Evolutionary conservation across 768 basidiomycete species (phyloP).

Genomic region (Calocybe gangraenosa): DNA sequence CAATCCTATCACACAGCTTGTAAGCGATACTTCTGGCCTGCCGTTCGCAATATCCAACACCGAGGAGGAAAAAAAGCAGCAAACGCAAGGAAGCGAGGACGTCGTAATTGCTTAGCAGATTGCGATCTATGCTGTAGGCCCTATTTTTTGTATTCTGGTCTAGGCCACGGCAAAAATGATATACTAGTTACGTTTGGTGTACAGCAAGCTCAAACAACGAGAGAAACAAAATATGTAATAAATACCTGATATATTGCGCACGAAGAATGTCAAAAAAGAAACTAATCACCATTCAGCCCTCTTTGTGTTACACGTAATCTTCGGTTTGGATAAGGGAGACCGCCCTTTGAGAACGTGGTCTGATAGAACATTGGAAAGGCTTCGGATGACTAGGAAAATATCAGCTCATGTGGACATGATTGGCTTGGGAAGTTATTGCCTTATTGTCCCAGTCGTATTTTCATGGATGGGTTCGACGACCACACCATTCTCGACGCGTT

Average conservation of each 20-base stretch:
- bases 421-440: slow-evolving; percentile 28
- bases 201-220: slow-evolving; percentile 19
- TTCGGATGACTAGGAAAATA: slow-evolving; percentile 47
- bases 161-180: slow-evolving; percentile 11
- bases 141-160: slow-evolving; percentile 1
- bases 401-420: slow-evolving; percentile 1
- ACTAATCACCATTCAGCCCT: slow-evolving; percentile 11
- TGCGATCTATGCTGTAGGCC: slow-evolving; percentile 1
- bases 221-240: slow-evolving; percentile 32
- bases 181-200: slow-evolving; percentile 16
- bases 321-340: slow-evolving; percentile 49
- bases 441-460: slow-evolving; percentile 61
- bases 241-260: slow-evolving; percentile 18
- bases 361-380: slow-evolving; percentile 57
- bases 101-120: slow-evolving; percentile 2
- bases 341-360: slow-evolving; percentile 57
- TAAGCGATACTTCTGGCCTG: slow-evolving; percentile 1
- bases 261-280: slow-evolving; percentile 3
- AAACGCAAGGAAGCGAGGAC: slow-evolving; percentile 3
- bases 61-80: slow-evolving; percentile 19
- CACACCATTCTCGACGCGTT: slow-evolving; percentile 39
- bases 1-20: background rate
- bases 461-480: slow-evolving; percentile 50
- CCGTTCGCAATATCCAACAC: slow-evolving; percentile 8
- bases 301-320: slow-evolving; percentile 17